These are phyloP conservation scores for Nemania sp. DNA, from an alignment of 2,329 filamentous ascomycete species.

Conservation along the genomic window DNA sequence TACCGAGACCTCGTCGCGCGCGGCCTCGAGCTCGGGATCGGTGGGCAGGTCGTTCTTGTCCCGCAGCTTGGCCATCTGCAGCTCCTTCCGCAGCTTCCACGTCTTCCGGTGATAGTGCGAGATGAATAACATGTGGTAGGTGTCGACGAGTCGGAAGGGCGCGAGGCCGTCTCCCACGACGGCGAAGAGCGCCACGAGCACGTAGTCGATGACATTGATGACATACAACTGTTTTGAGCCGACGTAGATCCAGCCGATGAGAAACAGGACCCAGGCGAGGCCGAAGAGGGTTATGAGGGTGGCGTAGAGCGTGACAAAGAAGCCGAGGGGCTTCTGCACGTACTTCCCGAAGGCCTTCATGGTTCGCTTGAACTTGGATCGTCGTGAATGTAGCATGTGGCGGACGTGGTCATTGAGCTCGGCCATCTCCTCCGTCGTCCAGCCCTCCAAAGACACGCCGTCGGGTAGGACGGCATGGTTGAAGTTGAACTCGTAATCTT, in stretches of 20 bases:
- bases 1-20: slow-evolving; percentile 66
- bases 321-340: slow-evolving; percentile 79
- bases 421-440: slow-evolving; percentile 78
- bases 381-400: slow-evolving; percentile 86
- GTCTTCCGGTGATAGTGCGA: slow-evolving; percentile 76
- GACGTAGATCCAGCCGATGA: slow-evolving; percentile 91
- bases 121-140: slow-evolving; percentile 89
- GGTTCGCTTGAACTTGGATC: slow-evolving; percentile 81
- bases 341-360: slow-evolving; percentile 87
- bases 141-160: slow-evolving; percentile 83
- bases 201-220: slow-evolving; percentile 77
- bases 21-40: slow-evolving; percentile 57
- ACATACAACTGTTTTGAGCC: slow-evolving; percentile 76
- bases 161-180: slow-evolving; percentile 77
- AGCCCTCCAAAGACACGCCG: slow-evolving; percentile 77
- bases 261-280: slow-evolving; percentile 88
- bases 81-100: slow-evolving; percentile 73
- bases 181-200: slow-evolving; percentile 77
- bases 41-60: slow-evolving; percentile 77
- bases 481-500: slow-evolving; percentile 71
- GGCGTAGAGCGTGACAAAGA: slow-evolving; percentile 86
- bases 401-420: slow-evolving; percentile 88
- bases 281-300: slow-evolving; percentile 86
- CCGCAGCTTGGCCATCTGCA: slow-evolving; percentile 69
- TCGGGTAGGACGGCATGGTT: slow-evolving; percentile 82